Evolutionary conservation across 2,329 filamentous ascomycete genomes (phyloP).

Genomic region (Cladobotryum protrusum): DNA sequence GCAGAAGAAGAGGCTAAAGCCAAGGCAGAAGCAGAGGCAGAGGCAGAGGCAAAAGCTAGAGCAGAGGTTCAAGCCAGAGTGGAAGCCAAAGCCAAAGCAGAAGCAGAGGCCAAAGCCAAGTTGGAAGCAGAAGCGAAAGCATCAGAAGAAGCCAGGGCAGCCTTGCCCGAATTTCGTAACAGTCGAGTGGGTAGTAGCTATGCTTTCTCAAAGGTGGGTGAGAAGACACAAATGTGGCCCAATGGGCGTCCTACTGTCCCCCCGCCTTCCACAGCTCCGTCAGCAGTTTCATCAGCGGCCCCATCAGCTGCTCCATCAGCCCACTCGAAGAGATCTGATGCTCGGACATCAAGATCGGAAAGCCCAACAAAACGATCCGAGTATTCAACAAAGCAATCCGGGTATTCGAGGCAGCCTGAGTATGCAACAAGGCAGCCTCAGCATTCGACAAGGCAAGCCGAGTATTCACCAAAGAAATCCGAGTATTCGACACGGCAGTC

Average conservation of each 20-base stretch:
- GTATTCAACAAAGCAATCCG: not conserved
- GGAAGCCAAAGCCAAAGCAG: conserved; percentile 14
- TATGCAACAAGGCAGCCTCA: not conserved
- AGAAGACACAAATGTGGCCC: conserved; percentile 65
- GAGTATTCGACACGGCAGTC: not conserved
- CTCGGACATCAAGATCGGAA: conserved; percentile 14
- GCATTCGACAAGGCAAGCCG: not conserved
- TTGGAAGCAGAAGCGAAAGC: conserved; percentile 20
- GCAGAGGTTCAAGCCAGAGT: conserved; percentile 23
- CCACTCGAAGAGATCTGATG: conserved; percentile 9
- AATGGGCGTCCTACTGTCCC: conserved; percentile 47
- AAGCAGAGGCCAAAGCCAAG: conserved; percentile 3
- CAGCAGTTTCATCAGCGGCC: conserved; percentile 16
- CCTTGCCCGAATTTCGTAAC: conserved; percentile 15
- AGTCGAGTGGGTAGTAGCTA: conserved; percentile 47
- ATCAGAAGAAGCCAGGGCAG: conserved; percentile 22
- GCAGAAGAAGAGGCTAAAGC: conserved; percentile 40
- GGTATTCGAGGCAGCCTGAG: not conserved
- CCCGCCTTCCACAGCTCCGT: conserved; percentile 25
- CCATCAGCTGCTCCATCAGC: conserved; percentile 6
- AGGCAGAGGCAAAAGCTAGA: conserved; percentile 22
- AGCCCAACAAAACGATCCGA: conserved; percentile 5
- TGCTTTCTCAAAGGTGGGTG: conserved; percentile 59
- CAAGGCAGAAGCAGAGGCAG: conserved; percentile 18
- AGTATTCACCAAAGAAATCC: not conserved